Evolutionary conservation across 257 asterid species (phyloP).

Genomic region (Nicotiana undulata): DNA sequence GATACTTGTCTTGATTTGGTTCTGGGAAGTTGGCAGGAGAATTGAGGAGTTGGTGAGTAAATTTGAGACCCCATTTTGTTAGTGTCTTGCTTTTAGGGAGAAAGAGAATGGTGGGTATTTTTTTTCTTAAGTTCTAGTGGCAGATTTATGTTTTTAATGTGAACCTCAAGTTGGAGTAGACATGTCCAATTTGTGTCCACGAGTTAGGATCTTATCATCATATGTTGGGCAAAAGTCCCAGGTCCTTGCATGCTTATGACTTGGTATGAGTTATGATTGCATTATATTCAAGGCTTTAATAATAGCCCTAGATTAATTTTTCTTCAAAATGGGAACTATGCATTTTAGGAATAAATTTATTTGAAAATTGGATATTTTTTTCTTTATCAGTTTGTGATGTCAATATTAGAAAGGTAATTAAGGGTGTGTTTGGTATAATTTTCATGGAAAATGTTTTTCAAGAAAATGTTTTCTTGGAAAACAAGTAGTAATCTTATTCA

Average conservation of each 20-base stretch:
- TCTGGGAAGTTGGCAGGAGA: constrained; percentile 16
- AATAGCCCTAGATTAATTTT: no score
- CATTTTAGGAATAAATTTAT: background rate
- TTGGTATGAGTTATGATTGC: no score
- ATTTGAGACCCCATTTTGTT: constrained; percentile 41
- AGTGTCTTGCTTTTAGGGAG: background rate
- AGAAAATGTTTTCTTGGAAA: no score
- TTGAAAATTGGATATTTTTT: background rate
- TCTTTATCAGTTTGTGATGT: background rate
- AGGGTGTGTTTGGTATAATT: no score
- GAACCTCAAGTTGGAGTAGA: background rate
- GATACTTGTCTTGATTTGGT: constrained; percentile 14
- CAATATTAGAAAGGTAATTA: background rate
- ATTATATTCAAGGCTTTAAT: no score
- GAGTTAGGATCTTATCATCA: constrained; percentile 19
- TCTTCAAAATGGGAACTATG: background rate
- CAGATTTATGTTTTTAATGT: background rate
- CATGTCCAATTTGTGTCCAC: constrained; percentile 16
- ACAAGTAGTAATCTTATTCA: no score
- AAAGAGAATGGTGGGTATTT: background rate
- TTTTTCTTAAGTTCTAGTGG: background rate
- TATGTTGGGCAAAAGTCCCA: background rate
- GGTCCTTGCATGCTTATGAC: background rate
- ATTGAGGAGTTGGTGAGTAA: constrained; percentile 30
- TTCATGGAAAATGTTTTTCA: no score